Evolutionary conservation across 331 rosid genomes (phyloP).

Genomic region (Acacia concinna): DNA sequence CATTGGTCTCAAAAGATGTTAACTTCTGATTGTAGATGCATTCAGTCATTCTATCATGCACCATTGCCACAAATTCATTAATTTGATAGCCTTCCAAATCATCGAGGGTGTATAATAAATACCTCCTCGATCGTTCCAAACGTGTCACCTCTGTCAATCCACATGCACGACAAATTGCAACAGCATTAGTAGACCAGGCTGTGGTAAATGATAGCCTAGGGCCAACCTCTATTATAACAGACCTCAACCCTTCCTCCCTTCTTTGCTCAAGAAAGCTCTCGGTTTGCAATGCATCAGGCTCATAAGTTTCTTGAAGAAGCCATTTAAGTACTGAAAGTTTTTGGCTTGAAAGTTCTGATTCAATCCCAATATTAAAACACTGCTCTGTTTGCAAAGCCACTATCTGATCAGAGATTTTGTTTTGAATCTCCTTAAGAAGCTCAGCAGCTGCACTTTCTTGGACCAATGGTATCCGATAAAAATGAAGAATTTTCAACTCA

Average conservation of each 20-base stretch:
- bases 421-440: slow-evolving; percentile 67
- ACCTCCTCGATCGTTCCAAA: slow-evolving; percentile 82
- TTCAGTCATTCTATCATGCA: slow-evolving; percentile 93
- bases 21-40: slow-evolving; percentile 64
- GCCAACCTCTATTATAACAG: slow-evolving; percentile 77
- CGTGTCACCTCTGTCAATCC: slow-evolving; percentile 82
- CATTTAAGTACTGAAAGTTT: slow-evolving; percentile 64
- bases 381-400: slow-evolving; percentile 77
- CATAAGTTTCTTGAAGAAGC: slow-evolving; percentile 91
- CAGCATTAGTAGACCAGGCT: slow-evolving; percentile 91
- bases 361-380: slow-evolving; percentile 69
- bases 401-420: slow-evolving; percentile 63
- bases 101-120: slow-evolving; percentile 52
- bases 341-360: slow-evolving; percentile 45
- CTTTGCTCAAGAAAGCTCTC: slow-evolving; percentile 83
- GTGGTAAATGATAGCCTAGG: slow-evolving; percentile 88
- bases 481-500: slow-evolving; percentile 52
- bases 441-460: slow-evolving; percentile 74
- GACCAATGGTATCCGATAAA: slow-evolving; percentile 65
- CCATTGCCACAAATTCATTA: slow-evolving; percentile 69
- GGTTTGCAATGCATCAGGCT: slow-evolving; percentile 73
- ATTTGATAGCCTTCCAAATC: slow-evolving; percentile 56
- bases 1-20: slow-evolving; percentile 63
- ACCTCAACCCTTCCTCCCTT: slow-evolving; percentile 54
- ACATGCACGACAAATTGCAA: slow-evolving; percentile 81